These are phyloP conservation scores for Cytidiella melzeri DNA, from an alignment of 768 basidiomycete genomes.

Conservation along the genomic window DNA sequence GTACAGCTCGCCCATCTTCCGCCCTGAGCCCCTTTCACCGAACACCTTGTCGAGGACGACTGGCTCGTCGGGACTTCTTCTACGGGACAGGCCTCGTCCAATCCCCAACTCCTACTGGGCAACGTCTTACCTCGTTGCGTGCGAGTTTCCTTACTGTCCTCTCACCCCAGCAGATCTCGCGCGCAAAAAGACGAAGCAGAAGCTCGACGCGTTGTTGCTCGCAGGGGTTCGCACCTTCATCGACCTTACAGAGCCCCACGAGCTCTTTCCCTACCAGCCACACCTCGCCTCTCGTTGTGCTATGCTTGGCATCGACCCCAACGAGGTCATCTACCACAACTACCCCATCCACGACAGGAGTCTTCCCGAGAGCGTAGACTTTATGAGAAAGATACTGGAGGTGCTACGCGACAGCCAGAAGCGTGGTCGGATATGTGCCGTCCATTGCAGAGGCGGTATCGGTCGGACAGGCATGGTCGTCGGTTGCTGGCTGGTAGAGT, in stretches of 20 bases:
- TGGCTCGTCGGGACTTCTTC: conserved; percentile 4
- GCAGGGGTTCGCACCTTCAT: conserved; percentile 78
- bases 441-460: conserved; percentile 78
- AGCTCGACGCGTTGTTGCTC: conserved; percentile 65
- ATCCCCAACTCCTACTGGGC: conserved; percentile 89
- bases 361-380: conserved; percentile 52
- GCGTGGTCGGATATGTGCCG: conserved; percentile 57
- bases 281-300: conserved; percentile 48
- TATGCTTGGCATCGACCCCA: conserved; percentile 48
- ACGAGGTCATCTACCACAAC: conserved; percentile 64
- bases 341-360: conserved; percentile 74
- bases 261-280: conserved; percentile 60
- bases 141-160: conserved; percentile 69
- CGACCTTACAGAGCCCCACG: conserved; percentile 78
- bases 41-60: conserved; percentile 7
- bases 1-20: conserved; percentile 2
- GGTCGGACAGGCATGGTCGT: conserved; percentile 59
- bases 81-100: conserved; percentile 37
- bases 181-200: conserved; percentile 43
- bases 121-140: conserved; percentile 62
- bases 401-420: conserved; percentile 55
- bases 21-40: conserved; percentile 4
- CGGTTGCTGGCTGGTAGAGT: conserved; percentile 75
- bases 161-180: conserved; percentile 17
- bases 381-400: conserved; percentile 52